Percentiles rank a stretch among this genome's conserved stretches.
Evolutionary conservation across 345 rosid genomes (phyloP).

Genomic region (Pugionium dolabratum): DNA sequence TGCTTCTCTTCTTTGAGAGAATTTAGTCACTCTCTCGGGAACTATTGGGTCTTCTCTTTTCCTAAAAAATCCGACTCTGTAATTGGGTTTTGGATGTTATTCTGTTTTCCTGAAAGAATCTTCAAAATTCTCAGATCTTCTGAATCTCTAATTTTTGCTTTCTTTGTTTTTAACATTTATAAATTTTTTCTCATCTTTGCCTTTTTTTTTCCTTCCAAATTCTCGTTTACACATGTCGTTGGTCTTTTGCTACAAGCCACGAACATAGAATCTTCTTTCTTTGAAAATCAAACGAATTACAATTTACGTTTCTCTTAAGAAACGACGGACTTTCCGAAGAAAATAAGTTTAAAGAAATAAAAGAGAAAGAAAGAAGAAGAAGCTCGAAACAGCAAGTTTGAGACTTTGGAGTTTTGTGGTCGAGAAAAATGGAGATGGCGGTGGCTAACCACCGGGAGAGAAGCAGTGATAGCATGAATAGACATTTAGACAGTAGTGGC

Average conservation of each 20-base stretch:
- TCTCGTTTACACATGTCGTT: conserved; percentile 40
- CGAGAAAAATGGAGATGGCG: conserved; percentile 63
- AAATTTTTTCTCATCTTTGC: background rate
- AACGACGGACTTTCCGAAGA: conserved; percentile 52
- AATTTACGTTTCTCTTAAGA: conserved; percentile 38
- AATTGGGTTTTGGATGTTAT: background rate
- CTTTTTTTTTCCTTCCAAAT: background rate
- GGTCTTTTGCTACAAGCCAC: conserved; percentile 43
- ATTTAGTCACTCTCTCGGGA: conserved; percentile 5
- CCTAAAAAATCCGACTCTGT: conserved; percentile 22
- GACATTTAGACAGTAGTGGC: conserved; percentile 67
- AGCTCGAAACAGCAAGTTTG: conserved; percentile 23
- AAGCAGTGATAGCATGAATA: conserved; percentile 71
- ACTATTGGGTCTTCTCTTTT: conserved; percentile 4
- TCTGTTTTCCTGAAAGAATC: conserved; percentile 17
- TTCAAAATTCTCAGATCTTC: conserved; percentile 40
- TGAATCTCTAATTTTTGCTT: conserved; percentile 24
- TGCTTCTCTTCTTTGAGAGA: too few relatives aligned
- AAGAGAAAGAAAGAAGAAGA: conserved; percentile 15
- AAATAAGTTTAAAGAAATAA: conserved; percentile 35
- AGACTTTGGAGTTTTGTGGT: conserved; percentile 33
- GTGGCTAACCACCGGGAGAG: conserved; percentile 75
- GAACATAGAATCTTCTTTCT: conserved; percentile 41
- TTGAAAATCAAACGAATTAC: conserved; percentile 28
- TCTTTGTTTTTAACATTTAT: conserved; percentile 1